These are phyloP conservation scores for Chrysosporium queenslandicum DNA, from an alignment of 2,329 filamentous ascomycete species.

Conservation along the genomic window DNA sequence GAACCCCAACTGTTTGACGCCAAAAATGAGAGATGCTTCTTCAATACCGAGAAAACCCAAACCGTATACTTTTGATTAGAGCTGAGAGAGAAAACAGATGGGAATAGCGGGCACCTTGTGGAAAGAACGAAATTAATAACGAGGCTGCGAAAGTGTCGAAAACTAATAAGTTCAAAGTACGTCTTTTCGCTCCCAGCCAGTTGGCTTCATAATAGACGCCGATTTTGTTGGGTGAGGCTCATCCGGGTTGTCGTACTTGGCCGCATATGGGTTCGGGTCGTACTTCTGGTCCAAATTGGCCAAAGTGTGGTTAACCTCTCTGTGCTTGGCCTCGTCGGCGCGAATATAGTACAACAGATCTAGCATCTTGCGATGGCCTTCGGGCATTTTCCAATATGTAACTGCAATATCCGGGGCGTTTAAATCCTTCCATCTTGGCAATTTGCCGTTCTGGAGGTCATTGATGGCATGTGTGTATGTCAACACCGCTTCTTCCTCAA, in stretches of 20 bases:
- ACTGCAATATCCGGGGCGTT: constrained; percentile 79
- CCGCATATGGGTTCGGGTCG: constrained; percentile 89
- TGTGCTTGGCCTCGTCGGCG: constrained; percentile 79
- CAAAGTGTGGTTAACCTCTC: constrained; percentile 93
- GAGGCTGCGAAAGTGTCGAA: too few relatives aligned
- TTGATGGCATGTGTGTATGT: constrained; percentile 85
- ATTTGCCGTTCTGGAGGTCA: constrained; percentile 73
- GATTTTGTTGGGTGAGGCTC: constrained; percentile 61
- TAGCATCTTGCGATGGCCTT: constrained; percentile 69
- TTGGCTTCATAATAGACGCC: constrained; percentile 52
- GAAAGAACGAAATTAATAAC: too few relatives aligned
- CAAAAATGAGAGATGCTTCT: not conserved
- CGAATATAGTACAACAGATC: constrained; percentile 82
- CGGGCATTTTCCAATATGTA: constrained; percentile 88
- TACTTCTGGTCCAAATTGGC: constrained; percentile 73
- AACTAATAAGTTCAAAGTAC: constrained; percentile 55
- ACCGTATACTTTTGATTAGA: not conserved
- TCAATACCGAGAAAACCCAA: not conserved
- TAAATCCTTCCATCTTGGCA: constrained; percentile 73
- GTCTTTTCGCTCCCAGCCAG: constrained; percentile 76
- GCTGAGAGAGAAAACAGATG: not conserved
- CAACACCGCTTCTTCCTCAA: constrained; percentile 93
- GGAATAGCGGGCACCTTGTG: too few relatives aligned
- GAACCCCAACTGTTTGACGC: not conserved
- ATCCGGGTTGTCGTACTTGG: constrained; percentile 61